Base-by-base conservation (phyloP, 106 monocot species). In the Vanilla planifolia region DNA sequence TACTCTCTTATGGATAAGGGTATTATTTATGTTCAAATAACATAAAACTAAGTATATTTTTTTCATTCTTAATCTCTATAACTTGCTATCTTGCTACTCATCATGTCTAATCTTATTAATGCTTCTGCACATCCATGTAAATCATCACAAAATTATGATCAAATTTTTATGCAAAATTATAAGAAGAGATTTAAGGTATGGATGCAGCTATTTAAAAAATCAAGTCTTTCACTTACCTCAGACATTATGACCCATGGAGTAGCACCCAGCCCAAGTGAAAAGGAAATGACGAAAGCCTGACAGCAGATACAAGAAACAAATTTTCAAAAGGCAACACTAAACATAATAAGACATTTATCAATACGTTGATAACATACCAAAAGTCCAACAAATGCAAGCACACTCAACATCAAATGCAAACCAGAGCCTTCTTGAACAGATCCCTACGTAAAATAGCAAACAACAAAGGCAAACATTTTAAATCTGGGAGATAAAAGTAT, bases 211-310 rank as follows among this genome's bases (percentile, higher is more conserved):
- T n/a, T n/a, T n/a, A n/a, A n/a, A n/a, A n/a, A n/a, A n/a, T n/a
- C n/a, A 55, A 48, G 39, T 36, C 4, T 42, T 37, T 44, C 69
- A 24, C 21, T 35, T 62, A 89, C 93, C 93, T 94, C 93, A 42
- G 93, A 94, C 93, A 94, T 94, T 47, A 94, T 94, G 39, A 94
- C 61, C 93, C 93, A 94, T 63, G 93, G 93, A 78, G 85, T 89
- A 44, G 89, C 85, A 57, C 89, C 93, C 53, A 94, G 28, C 58
- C 93, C 93, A 77, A 94, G 75, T 61, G 89, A 94, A 61, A 85
- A 89, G 29, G 79, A 59, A 77, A 94, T 75, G 0, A 89, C 80
- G 75, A 51, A 85, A 67, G 77, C 79, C 93, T 94, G 66, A 51
- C 43, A 6, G 47, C 73, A 64, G 23, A 71, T 4, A 73, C 75